Evolutionary conservation across 164 flowering plant genomes (phyloP).

Genomic region (Chloranthus sessilifolius): DNA sequence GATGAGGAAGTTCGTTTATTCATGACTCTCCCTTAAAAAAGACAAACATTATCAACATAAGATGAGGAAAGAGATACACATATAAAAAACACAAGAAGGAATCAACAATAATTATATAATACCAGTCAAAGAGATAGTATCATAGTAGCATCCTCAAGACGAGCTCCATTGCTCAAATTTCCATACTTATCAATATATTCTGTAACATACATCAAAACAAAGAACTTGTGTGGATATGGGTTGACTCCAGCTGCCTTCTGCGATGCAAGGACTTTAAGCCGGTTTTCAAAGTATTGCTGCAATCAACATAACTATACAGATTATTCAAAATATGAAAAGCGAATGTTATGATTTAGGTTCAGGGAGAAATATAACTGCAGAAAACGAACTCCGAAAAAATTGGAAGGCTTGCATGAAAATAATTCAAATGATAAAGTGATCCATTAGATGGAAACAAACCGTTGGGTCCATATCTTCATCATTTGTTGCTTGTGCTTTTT

Average conservation of each 20-base stretch:
- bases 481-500: conserved; percentile 52
- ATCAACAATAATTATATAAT: conserved; percentile 7
- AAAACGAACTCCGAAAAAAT: no score
- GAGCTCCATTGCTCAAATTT: conserved; percentile 51
- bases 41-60: conserved; percentile 5
- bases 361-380: no score
- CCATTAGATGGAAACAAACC: conserved; percentile 38
- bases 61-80: background rate
- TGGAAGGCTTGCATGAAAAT: no score
- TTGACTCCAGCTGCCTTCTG: conserved; percentile 56
- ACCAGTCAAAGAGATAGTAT: conserved; percentile 69
- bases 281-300: conserved; percentile 93
- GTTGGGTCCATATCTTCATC: conserved; percentile 98
- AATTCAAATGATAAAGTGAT: no score
- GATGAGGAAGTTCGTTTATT: conserved; percentile 77
- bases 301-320: conserved; percentile 12
- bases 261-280: conserved; percentile 56
- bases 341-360: no score
- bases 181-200: conserved; percentile 56
- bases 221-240: conserved; percentile 91
- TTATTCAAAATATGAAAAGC: no score
- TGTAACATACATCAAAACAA: conserved; percentile 43
- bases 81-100: background rate
- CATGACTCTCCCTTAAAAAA: conserved; percentile 70
- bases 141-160: conserved; percentile 61